Conservation (phyloP, 1,139 yeast genomes). For the Sugiyamaella novakii region DNA sequence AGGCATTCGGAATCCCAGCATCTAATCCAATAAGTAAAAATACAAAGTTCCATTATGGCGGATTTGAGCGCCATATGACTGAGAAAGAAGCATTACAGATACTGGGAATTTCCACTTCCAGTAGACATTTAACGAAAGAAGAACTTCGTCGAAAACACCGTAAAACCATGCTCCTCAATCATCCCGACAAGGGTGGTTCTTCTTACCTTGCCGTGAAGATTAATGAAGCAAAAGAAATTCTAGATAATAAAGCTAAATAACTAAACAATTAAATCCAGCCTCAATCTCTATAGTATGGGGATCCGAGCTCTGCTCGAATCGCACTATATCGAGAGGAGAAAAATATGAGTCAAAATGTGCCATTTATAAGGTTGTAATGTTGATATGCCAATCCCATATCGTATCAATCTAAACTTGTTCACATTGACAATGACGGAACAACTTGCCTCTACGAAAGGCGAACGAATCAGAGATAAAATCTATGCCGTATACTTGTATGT, state of each 20-base stretch:
- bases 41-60: slow-evolving; percentile 38
- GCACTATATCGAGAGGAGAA: no score
- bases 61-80: slow-evolving; percentile 42
- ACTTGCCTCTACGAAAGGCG: slow-evolving; percentile 8
- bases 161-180: slow-evolving; percentile 64
- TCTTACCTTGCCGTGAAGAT: slow-evolving; percentile 70
- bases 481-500: slow-evolving; percentile 53
- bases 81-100: slow-evolving; percentile 42
- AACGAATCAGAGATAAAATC: slow-evolving; percentile 46
- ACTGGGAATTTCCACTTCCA: slow-evolving; percentile 35
- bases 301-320: slow-evolving; percentile 1
- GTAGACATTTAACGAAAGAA: slow-evolving; percentile 29
- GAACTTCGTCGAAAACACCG: slow-evolving; percentile 61
- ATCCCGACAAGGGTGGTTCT: slow-evolving; percentile 80
- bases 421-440: slow-evolving; percentile 13
- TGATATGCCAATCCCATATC: not conserved
- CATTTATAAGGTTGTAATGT: not conserved
- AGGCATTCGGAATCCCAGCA: slow-evolving; percentile 36
- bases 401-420: not conserved
- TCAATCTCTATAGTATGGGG: no score
- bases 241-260: slow-evolving; percentile 44
- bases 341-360: not conserved
- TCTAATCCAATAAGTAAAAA: slow-evolving; percentile 20
- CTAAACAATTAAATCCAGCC: not conserved
- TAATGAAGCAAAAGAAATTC: slow-evolving; percentile 70